phyloP scores from a whole-genome alignment of 139 green algal genomes.

The Volvox africanus region DNA sequence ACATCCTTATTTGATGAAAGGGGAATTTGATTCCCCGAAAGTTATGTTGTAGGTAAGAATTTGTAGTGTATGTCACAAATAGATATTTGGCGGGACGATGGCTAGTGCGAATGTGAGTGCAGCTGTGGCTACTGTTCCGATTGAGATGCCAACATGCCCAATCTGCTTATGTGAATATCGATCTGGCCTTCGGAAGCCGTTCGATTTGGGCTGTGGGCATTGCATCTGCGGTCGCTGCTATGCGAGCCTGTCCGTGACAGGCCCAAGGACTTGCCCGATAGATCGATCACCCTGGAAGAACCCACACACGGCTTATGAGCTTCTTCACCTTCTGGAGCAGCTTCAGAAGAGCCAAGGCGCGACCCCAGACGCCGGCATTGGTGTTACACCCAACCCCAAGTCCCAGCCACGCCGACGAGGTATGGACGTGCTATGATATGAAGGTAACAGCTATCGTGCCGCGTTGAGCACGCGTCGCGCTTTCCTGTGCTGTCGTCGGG shows the following conservation, averaged over 20 bases:
- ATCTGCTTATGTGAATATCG: slow-evolving; percentile 23
- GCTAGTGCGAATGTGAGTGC: not conserved
- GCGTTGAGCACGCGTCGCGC: too few species aligned
- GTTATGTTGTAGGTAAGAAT: too few species aligned
- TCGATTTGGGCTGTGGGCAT: slow-evolving; percentile 30
- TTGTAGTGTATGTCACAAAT: not conserved
- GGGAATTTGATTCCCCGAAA: too few species aligned
- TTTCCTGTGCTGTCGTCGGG: too few species aligned
- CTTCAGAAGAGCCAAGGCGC: not conserved
- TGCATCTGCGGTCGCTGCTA: slow-evolving; percentile 31
- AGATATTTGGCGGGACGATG: not conserved
- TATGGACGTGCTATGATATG: too few species aligned
- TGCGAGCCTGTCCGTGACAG: not conserved
- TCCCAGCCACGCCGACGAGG: too few species aligned
- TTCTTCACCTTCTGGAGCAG: slow-evolving; percentile 4
- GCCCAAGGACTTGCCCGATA: slow-evolving; percentile 8
- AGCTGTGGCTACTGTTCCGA: not conserved
- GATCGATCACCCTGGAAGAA: slow-evolving; percentile 13
- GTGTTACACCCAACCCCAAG: not conserved
- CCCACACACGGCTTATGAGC: slow-evolving; percentile 26
- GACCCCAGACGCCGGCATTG: not conserved
- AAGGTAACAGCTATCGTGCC: too few species aligned
- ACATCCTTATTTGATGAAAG: too few species aligned
- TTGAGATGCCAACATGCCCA: slow-evolving; percentile 2
- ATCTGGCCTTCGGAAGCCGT: not conserved